Evolutionary conservation across 2,329 filamentous ascomycete species (phyloP), one percentile per base, ranked within the genome.

Genomic region (Colletotrichum spinosum): DNA sequence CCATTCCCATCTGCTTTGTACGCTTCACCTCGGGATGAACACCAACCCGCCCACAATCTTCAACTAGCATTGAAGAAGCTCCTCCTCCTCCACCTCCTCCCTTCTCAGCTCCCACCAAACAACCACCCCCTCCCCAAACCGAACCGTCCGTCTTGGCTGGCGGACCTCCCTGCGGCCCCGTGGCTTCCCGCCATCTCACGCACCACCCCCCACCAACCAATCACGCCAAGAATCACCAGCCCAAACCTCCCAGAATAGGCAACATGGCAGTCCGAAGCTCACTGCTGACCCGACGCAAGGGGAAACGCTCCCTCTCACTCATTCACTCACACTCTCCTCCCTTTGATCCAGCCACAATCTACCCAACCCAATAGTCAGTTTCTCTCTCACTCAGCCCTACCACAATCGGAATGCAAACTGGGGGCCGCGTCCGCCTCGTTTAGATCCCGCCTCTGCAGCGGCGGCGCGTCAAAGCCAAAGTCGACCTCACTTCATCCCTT

Each of bases 171-270:
- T 25, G 25, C 25, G 25, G 25, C 25, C 25, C 25, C 25, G 25
- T 25, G 25, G 25, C 25, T 25, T 25, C 1, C 25, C 25, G 25
- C 25, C 25, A 25, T 25, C 25, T 25, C 25, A 25, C 25, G 4
- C 25, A 4, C 25, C 25, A 3, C 44, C 11, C 34, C 15, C 34
- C 11, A 34, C 45, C 57, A 44, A 50, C 55, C 62, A 62, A 65
- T 65, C 62, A 61, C 62, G 57, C 62, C 62, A 52, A 65, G 62
- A 38, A 35, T 55, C 35, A 25, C 34, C 46, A 51, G 39, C 52
- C 7, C 34, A 34, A 13, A 11, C 17, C 56, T 15, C 52, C 61
- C 56, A 17, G 39, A 65, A 55, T 55, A 60, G 62, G 51, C 50
- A 62, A 38, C 25, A 44, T 10, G n/a, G 25, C 5, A 2, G 6